A percentile compares a stretch with the other conserved stretches of the same genome.
phyloP scores from a whole-genome alignment of 2,329 filamentous ascomycete species.

The Ophiostoma novo-ulmi region DNA sequence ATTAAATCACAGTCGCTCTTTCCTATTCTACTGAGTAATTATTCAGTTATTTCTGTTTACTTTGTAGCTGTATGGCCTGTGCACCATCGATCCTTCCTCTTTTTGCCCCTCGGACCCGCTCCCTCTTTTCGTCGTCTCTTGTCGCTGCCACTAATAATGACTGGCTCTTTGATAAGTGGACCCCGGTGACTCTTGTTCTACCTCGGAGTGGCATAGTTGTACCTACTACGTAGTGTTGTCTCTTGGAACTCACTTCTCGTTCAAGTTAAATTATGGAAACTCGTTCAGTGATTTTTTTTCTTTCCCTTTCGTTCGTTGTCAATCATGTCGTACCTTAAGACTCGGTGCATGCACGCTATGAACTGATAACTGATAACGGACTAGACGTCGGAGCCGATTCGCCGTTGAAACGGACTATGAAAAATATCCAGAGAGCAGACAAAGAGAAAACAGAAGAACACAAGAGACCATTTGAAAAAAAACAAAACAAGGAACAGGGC shows the following conservation, averaged over 20 bases:
- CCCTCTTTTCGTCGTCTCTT: background rate
- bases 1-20: background rate
- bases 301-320: background rate
- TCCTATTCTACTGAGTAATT: background rate
- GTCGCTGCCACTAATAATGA: background rate
- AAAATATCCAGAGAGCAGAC: background rate
- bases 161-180: constrained; percentile 4
- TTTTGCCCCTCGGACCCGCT: background rate
- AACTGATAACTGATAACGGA: background rate
- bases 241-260: too few relatives aligned
- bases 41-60: background rate
- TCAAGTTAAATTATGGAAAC: too few relatives aligned
- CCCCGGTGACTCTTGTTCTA: background rate
- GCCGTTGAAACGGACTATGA: background rate
- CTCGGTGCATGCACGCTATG: background rate
- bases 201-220: background rate
- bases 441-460: background rate
- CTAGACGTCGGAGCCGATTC: background rate
- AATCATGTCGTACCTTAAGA: background rate
- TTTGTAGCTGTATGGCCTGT: background rate
- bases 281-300: too few relatives aligned
- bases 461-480: background rate
- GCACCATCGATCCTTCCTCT: constrained; percentile 6
- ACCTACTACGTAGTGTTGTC: background rate
- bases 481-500: background rate